Evolutionary conservation across 805 yeast genomes (phyloP).

Genomic region (Candida rishiriensis): DNA sequence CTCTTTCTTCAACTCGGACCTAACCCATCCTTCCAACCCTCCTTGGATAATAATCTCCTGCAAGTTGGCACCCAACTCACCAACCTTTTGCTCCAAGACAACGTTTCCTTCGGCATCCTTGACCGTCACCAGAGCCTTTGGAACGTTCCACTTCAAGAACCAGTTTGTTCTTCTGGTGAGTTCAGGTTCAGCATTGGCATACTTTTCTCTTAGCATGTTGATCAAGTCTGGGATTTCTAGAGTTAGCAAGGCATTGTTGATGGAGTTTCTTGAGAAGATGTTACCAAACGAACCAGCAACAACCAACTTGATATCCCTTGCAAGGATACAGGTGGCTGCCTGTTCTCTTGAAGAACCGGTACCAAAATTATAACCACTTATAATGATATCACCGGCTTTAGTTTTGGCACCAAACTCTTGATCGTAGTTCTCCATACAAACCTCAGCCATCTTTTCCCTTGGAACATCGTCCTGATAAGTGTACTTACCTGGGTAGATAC

Average conservation of each 20-base stretch:
- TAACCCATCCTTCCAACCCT: conserved; percentile 98
- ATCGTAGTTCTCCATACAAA: conserved; percentile 99
- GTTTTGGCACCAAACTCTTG: conserved; percentile 80
- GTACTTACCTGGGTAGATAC: conserved; percentile 98
- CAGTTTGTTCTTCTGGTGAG: conserved; percentile 94
- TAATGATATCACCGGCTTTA: conserved; percentile 76
- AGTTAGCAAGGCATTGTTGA: conserved; percentile 92
- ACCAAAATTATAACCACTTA: conserved; percentile 94
- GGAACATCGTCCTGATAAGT: conserved; percentile 98
- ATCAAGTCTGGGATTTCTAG: conserved; percentile 89
- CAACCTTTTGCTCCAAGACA: conserved; percentile 80
- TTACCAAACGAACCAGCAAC: conserved; percentile 98
- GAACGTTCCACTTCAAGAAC: conserved; percentile 90
- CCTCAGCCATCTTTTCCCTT: conserved; percentile 94
- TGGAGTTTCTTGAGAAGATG: conserved; percentile 91
- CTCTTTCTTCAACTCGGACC: conserved; percentile 49
- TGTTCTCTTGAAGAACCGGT: conserved; percentile 99
- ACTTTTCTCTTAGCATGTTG: conserved; percentile 67
- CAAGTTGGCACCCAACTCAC: conserved; percentile 90
- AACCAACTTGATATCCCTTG: conserved; percentile 86
- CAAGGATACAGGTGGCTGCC: conserved; percentile 97
- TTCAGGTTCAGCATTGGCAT: conserved; percentile 50
- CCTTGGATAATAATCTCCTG: conserved; percentile 97
- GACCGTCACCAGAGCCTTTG: conserved; percentile 75
- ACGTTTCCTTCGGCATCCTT: conserved; percentile 58